Evolutionary conservation across 805 yeast species (phyloP).

Genomic region (Metschnikowia lunata): DNA sequence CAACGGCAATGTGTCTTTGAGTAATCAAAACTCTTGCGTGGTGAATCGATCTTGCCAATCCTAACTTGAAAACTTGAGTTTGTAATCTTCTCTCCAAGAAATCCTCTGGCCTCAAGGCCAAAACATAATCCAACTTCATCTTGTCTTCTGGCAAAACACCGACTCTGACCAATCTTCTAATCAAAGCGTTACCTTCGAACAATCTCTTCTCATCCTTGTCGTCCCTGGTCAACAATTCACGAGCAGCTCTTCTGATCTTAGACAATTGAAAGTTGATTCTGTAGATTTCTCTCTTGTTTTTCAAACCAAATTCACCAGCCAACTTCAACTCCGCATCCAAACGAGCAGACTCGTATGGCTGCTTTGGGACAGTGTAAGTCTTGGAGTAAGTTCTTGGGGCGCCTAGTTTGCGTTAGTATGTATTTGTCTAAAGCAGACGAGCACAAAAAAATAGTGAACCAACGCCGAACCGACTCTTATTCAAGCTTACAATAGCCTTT

Average conservation of each 20-base stretch:
- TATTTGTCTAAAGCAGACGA: background rate
- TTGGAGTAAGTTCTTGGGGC: conserved; percentile 99
- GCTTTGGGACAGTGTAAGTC: conserved; percentile 99
- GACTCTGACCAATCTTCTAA: conserved; percentile 97
- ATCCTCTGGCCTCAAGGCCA: conserved; percentile 97
- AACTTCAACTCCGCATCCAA: conserved; percentile 98
- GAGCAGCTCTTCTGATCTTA: conserved; percentile 99
- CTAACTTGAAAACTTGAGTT: conserved; percentile 99
- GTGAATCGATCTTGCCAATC: conserved; percentile 98
- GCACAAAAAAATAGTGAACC: no score
- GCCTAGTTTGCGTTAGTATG: conserved; percentile 45
- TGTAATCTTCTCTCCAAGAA: conserved; percentile 99
- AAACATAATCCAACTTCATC: conserved; percentile 99
- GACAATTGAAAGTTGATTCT: conserved; percentile 99
- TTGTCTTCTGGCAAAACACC: conserved; percentile 99
- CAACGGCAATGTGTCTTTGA: conserved; percentile 99
- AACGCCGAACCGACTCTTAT: background rate
- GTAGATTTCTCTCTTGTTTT: conserved; percentile 99
- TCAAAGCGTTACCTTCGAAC: conserved; percentile 99
- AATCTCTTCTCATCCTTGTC: conserved; percentile 99
- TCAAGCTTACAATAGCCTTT: no score
- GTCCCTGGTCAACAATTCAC: conserved; percentile 99
- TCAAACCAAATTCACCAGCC: conserved; percentile 99
- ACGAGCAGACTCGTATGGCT: conserved; percentile 99
- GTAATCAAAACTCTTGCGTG: conserved; percentile 98